Base-by-base conservation (phyloP, 164 flowering plant species). In the Pachysandra terminalis region DNA sequence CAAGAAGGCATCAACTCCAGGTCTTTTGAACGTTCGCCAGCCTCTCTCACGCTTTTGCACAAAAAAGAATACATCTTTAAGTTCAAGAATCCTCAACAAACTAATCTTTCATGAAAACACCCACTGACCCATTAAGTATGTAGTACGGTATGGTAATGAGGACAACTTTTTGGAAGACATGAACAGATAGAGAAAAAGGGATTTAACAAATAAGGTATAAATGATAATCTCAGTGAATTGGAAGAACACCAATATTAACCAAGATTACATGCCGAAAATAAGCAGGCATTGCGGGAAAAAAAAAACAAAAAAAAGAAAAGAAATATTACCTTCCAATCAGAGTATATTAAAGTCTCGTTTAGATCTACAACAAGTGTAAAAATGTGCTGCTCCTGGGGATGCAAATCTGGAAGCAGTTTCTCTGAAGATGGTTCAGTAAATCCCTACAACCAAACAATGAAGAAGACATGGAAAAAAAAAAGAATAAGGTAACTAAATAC, bases 11-110 rank as follows among this genome's bases (percentile, higher is more conserved):
- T 94, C 97, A 66, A 90, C 96, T 66, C 98, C 98, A 65, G 98
- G 97, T 73, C 98, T 82, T 79, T 94, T 91, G 71, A 91, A 87
- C 28, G 98, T 94, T 69, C 90, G 79, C 97, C 98, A 94, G 56
- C 98, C 98, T 79, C 93, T 81, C 14, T 94, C 98, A 71, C 98
- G 93, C 97, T 94, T 75, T 59, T n/a, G n/a, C n/a, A n/a, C n/a
- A 32, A 61, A 75, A 53, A 26, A 35, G 9, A 62, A 57, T 1
- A 21, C 1, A 48, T 9, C 7, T 9, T 32, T 58, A 5, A 68
- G 68, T 51, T 51, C 14, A 48, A 17, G 9, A 15, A 12, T 10
- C 10, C 2, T 45, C 14, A 26, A 25, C 60, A 57, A 57, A 57
- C 15, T 3, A 12, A 21, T 21, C 21, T 3, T 19, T 55, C 21